phyloP scores from a whole-genome alignment of 352 stramenopile species.

The Globisporangium middletonii region DNA sequence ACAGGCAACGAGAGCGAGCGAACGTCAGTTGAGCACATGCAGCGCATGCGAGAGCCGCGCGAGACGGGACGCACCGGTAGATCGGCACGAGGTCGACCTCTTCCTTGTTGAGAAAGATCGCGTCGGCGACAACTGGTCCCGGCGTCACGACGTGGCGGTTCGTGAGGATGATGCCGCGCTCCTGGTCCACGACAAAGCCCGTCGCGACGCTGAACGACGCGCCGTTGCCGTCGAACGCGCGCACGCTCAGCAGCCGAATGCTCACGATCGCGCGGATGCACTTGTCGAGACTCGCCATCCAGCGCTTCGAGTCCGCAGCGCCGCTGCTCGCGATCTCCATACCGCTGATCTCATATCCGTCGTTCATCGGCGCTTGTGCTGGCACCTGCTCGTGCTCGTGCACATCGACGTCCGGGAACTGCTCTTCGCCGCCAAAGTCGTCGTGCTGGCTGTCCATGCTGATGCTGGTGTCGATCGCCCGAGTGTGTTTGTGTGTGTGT shows the following conservation, averaged over 20 bases:
- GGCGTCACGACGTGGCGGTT: conserved; percentile 91
- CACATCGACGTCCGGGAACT: not conserved
- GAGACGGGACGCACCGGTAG: conserved; percentile 40
- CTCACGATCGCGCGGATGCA: conserved; percentile 81
- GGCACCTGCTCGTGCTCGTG: conserved; percentile 7
- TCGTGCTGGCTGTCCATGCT: conserved; percentile 15
- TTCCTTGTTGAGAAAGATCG: conserved; percentile 93
- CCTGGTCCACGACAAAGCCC: conserved; percentile 89
- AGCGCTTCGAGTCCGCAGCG: conserved; percentile 55
- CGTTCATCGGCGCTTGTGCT: not conserved
- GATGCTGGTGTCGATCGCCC: not conserved
- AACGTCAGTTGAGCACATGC: not conserved
- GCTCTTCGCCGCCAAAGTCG: conserved; percentile 9
- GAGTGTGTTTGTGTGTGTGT: not conserved
- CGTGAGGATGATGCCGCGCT: conserved; percentile 86
- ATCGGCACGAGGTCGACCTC: conserved; percentile 88
- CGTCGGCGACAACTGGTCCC: conserved; percentile 82
- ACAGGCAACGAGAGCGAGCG: not conserved
- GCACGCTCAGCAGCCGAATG: conserved; percentile 82
- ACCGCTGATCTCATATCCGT: conserved; percentile 16
- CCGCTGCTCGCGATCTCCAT: conserved; percentile 5
- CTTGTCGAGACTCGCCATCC: conserved; percentile 61
- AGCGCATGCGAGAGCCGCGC: not conserved
- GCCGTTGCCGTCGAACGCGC: conserved; percentile 85
- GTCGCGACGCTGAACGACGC: conserved; percentile 86